Evolutionary conservation across 768 basidiomycete genomes (phyloP).

Genomic region (Strobilomyces dryophilus): DNA sequence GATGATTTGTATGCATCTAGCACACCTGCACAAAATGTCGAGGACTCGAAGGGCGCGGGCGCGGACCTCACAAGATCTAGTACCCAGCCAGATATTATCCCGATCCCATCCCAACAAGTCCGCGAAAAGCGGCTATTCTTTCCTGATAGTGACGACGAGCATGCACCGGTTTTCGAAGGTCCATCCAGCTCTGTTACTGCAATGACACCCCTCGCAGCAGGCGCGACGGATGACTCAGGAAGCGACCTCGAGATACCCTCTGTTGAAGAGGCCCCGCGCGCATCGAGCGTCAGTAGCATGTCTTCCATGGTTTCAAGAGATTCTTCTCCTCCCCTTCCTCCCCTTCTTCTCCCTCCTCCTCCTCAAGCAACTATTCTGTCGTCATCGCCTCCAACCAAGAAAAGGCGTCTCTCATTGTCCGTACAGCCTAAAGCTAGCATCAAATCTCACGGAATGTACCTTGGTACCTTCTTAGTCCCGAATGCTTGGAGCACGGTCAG

Average conservation of each 20-base stretch:
- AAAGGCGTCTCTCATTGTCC: conserved; percentile 42
- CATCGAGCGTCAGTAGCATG: conserved; percentile 39
- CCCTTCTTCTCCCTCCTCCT: conserved; percentile 26
- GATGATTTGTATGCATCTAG: conserved; percentile 41
- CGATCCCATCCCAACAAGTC: conserved; percentile 8
- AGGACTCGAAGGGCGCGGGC: neutral
- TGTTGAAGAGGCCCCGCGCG: conserved; percentile 32
- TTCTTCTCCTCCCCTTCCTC: conserved; percentile 30
- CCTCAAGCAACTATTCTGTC: conserved; percentile 10
- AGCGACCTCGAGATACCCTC: conserved; percentile 35
- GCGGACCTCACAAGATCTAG: neutral
- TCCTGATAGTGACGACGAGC: conserved; percentile 43
- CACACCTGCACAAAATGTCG: neutral
- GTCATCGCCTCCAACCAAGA: conserved; percentile 44
- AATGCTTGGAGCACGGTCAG: conserved; percentile 80
- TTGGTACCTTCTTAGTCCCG: conserved; percentile 65
- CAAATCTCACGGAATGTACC: conserved; percentile 37
- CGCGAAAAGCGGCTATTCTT: conserved; percentile 37
- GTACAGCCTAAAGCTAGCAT: conserved; percentile 9
- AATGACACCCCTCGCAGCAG: conserved; percentile 30
- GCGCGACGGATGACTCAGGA: conserved; percentile 28
- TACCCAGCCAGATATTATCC: neutral
- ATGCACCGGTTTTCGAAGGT: conserved; percentile 17
- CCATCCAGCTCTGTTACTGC: neutral
- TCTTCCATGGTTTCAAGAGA: conserved; percentile 29